phyloP scores from a whole-genome alignment of 2,329 filamentous ascomycete genomes.

The Trichoderma arundinaceum region DNA sequence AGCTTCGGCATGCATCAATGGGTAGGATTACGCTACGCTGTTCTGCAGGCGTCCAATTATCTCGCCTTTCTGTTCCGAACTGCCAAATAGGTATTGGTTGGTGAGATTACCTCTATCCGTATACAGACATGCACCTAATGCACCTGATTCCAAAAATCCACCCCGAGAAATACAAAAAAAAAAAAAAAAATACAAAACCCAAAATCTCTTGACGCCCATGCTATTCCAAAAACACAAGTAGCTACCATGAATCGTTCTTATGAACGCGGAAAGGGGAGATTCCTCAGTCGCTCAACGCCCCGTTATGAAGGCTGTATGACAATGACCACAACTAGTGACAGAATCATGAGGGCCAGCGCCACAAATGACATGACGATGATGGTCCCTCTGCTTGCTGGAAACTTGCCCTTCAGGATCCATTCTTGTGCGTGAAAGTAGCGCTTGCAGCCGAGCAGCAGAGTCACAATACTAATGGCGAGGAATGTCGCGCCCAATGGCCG shows the following conservation, averaged over 20 bases:
- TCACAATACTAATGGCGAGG: constrained; percentile 74
- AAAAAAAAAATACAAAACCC: not conserved
- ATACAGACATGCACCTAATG: not conserved
- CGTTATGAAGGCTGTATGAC: constrained; percentile 52
- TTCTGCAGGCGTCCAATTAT: not conserved
- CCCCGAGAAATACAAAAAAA: not conserved
- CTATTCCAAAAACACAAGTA: not conserved
- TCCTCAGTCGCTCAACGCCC: not conserved
- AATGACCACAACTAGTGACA: constrained; percentile 64
- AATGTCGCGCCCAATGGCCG: constrained; percentile 80
- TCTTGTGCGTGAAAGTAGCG: constrained; percentile 79
- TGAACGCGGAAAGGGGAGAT: not conserved
- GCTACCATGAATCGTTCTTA: not conserved
- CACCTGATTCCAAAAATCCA: not conserved
- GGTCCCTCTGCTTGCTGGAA: constrained; percentile 77
- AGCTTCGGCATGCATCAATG: not conserved
- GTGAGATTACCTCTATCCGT: not conserved
- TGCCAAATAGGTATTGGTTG: not conserved
- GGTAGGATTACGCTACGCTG: not conserved
- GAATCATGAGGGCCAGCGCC: constrained; percentile 66
- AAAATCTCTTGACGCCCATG: not conserved
- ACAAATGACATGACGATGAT: constrained; percentile 72
- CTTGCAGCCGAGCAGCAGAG: constrained; percentile 77
- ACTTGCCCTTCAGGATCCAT: constrained; percentile 81
- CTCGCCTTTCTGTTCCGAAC: not conserved